A percentile compares a stretch with the other conserved stretches of the same genome.
phyloP scores from a whole-genome alignment of 2,329 filamentous ascomycete species.

The Pestalotiopsis sp. region DNA sequence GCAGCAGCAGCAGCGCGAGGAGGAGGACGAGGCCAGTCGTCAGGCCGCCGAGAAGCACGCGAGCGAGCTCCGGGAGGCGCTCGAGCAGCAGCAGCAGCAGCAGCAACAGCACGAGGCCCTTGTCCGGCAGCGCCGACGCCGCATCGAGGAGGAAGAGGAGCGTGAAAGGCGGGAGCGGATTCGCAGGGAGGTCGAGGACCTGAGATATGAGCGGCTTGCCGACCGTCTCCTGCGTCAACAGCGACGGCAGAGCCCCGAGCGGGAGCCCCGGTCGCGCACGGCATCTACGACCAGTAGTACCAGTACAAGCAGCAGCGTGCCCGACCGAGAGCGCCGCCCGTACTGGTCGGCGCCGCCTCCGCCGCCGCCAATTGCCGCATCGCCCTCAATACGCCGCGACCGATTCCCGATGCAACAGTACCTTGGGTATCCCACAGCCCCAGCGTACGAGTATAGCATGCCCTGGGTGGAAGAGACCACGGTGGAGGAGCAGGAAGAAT shows the following conservation, averaged over 20 bases:
- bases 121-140: not conserved
- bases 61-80: not conserved
- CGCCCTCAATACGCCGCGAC: not conserved
- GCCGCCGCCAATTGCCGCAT: not conserved
- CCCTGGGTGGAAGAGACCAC: conserved; percentile 7
- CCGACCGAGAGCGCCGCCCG: not conserved
- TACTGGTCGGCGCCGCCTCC: not conserved
- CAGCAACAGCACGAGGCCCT: not conserved
- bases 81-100: not conserved
- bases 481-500: conserved; percentile 4
- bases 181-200: not conserved
- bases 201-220: not conserved
- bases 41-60: not conserved
- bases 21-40: not conserved
- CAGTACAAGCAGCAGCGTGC: not conserved
- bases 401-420: not conserved
- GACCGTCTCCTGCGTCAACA: not conserved
- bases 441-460: not conserved
- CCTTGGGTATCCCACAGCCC: not conserved
- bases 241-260: not conserved
- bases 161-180: not conserved
- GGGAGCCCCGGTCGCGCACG: not conserved
- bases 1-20: not conserved
- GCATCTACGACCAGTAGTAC: not conserved
- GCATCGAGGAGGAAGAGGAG: not conserved